These are phyloP conservation scores for Boletus pseudo-olivaceus DNA, from an alignment of 768 basidiomycete species.

Conservation along the genomic window DNA sequence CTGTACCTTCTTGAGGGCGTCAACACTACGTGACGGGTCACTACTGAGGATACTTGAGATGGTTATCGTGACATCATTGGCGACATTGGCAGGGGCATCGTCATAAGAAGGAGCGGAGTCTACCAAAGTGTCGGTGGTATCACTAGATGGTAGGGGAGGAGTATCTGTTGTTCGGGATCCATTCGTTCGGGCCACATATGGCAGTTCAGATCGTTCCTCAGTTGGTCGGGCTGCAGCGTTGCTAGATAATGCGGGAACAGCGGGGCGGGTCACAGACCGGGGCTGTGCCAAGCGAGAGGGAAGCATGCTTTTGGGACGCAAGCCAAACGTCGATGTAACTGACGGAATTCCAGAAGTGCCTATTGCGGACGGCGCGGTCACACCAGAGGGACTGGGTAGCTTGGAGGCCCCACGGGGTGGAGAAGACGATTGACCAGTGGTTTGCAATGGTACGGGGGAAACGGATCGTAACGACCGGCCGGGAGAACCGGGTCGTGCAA, in stretches of 20 bases:
- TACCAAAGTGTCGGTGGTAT: conserved; percentile 34
- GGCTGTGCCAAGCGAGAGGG: conserved; percentile 75
- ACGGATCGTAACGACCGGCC: conserved; percentile 31
- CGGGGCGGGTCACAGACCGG: conserved; percentile 41
- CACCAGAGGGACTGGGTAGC: conserved; percentile 34
- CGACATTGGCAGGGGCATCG: conserved; percentile 9
- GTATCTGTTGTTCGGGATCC: conserved; percentile 13
- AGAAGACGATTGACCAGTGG: conserved; percentile 46
- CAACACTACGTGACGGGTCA: conserved; percentile 82
- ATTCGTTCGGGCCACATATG: conserved; percentile 22
- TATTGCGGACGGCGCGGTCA: conserved; percentile 7
- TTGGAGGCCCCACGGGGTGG: conserved; percentile 42
- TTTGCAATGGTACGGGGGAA: conserved; percentile 37
- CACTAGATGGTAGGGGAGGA: conserved; percentile 19
- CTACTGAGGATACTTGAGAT: conserved; percentile 89
- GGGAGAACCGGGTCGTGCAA: conserved; percentile 44
- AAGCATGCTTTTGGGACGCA: conserved; percentile 62
- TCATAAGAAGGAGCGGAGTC: conserved; percentile 29
- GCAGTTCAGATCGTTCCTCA: conserved; percentile 32
- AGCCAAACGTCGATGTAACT: conserved; percentile 36
- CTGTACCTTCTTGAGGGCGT: conserved; percentile 91
- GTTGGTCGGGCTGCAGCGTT: conserved; percentile 19
- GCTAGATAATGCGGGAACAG: conserved; percentile 18
- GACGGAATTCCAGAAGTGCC: conserved; percentile 28
- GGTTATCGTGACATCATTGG: conserved; percentile 69